phyloP scores from a whole-genome alignment of 2,329 filamentous ascomycete genomes.

The Neocucurbitaria cava region DNA sequence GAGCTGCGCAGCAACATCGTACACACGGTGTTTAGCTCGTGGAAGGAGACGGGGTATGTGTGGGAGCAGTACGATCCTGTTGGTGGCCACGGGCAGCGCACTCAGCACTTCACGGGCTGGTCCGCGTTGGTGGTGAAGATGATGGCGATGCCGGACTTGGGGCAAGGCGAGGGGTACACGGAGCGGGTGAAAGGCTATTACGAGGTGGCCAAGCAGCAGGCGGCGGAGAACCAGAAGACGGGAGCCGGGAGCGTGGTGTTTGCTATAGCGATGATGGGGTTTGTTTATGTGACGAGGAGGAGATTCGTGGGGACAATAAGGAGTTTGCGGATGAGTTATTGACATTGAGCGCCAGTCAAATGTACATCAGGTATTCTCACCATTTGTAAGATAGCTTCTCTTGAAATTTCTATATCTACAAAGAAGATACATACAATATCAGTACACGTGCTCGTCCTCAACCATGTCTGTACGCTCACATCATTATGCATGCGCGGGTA shows the following conservation, averaged over 20 bases:
- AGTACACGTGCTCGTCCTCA: conserved; percentile 22
- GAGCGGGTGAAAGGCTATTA: conserved; percentile 27
- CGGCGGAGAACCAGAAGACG: conserved; percentile 18
- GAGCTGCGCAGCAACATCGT: conserved; percentile 82
- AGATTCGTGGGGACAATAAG: conserved; percentile 35
- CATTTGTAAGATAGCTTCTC: too few species aligned
- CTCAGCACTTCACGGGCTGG: conserved; percentile 98
- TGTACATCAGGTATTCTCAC: too few species aligned
- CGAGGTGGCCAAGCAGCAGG: conserved; percentile 31
- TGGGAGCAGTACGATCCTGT: conserved; percentile 99
- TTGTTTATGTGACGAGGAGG: conserved; percentile 31
- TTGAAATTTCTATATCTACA: too few species aligned
- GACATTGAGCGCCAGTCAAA: too few species aligned
- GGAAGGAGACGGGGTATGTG: conserved; percentile 89
- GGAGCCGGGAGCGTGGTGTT: conserved; percentile 23
- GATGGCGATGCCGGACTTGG: conserved; percentile 85
- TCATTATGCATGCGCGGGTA: conserved; percentile 47
- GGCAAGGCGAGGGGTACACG: conserved; percentile 18
- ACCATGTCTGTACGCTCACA: conserved; percentile 5
- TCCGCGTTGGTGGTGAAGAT: conserved; percentile 97
- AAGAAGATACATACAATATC: conserved; percentile 28
- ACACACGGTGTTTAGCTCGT: conserved; percentile 82
- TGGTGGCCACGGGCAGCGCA: conserved; percentile 87
- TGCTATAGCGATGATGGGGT: conserved; percentile 19
- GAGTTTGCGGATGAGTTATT: conserved; percentile 20